Evolutionary conservation across 768 basidiomycete genomes (phyloP), one percentile per base, ranked within the genome.

Genomic region (Boletus edulis): DNA sequence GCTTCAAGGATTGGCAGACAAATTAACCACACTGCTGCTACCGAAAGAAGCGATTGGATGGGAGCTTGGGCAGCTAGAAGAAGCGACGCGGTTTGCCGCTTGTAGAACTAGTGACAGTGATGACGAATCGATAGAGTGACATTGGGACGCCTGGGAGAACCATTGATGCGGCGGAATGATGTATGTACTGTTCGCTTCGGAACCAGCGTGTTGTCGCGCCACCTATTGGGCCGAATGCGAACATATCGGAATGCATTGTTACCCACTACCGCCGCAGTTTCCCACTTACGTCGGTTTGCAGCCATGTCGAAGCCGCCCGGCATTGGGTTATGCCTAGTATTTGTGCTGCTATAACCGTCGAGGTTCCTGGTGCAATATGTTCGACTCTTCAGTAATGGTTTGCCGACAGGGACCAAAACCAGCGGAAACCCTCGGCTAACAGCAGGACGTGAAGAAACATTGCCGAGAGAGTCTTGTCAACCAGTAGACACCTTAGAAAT

Each of bases 21-120:
- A 67, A 45, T 63, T 91, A 20, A 62, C 67, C 32, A 56, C 62
- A 10, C 47, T 80, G 38, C 58, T 61, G 52, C 69, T 92, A 41
- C 64, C 76, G 13, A 93, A 91, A 61, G 42, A 53, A 39, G 64
- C 67, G 42, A 76, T 91, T 45, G 87, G 85, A 3, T 92, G 90
- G 89, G 81, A 80, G 47, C 75, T 94, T 22, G 82, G 84, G 57
- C 76, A 74, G 51, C 72, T 93, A 31, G 91, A 94, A 72, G 75
- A 67, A 43, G 77, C 80, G 9, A 80, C 82, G 3, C 72, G 64
- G 32, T 69, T 74, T 14, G 70, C 64, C 7, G 56, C 54, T 48
- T 71, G 76, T 37, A 63, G 72, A 43, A 72, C 74, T 40, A 70
- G 71, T 43, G 91, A 93, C 62, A 92, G 89, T 57, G 91, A 92